phyloP scores from a whole-genome alignment of 2,329 filamentous ascomycete genomes.

The Exophiala phaeomuriformis region DNA sequence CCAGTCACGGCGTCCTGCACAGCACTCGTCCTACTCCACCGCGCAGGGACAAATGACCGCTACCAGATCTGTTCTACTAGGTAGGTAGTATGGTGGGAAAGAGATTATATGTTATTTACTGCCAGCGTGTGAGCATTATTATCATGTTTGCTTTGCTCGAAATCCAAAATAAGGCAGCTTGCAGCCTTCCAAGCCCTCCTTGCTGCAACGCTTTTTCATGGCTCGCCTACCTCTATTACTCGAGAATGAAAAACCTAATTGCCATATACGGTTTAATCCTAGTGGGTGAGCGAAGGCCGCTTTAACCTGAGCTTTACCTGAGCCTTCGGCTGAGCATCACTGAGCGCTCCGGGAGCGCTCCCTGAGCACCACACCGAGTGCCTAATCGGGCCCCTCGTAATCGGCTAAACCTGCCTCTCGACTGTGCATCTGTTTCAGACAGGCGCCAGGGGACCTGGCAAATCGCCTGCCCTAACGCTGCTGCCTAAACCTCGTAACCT shows the following conservation, averaged over 20 bases:
- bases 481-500: too few relatives aligned
- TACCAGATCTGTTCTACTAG: too few relatives aligned
- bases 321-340: constrained; percentile 9
- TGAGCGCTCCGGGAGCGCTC: neutral
- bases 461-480: neutral
- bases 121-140: too few relatives aligned
- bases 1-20: too few relatives aligned
- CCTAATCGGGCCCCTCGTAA: neutral
- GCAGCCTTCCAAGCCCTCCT: too few relatives aligned
- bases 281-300: constrained; percentile 11
- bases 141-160: too few relatives aligned
- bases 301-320: constrained; percentile 11
- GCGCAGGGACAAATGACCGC: too few relatives aligned
- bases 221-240: constrained; percentile 1
- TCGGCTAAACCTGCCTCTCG: neutral
- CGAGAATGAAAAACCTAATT: constrained; percentile 13
- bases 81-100: too few relatives aligned
- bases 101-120: too few relatives aligned
- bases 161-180: too few relatives aligned
- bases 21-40: too few relatives aligned
- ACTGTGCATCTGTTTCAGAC: neutral
- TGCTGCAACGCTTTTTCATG: too few relatives aligned
- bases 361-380: neutral
- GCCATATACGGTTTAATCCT: constrained; percentile 8
- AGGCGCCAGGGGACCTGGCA: neutral